A percentile compares a stretch with the other conserved stretches of the same genome.
Evolutionary conservation across 768 basidiomycete genomes (phyloP).

Genomic region (Mrakia gelida): DNA sequence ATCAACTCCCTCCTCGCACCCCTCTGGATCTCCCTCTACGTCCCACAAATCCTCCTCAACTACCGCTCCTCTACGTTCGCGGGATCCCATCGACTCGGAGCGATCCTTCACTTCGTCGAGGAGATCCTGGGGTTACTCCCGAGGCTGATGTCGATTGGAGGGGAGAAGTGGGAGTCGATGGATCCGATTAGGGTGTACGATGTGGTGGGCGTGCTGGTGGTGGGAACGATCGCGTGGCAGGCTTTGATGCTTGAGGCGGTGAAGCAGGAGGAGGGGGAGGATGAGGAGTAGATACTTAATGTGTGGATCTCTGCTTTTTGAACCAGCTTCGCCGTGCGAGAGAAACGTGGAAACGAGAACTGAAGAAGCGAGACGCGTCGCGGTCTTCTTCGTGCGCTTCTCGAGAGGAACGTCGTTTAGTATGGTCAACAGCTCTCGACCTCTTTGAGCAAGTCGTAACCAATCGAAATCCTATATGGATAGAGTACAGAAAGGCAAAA

Average conservation of each 20-base stretch:
- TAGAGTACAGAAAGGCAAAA: no score
- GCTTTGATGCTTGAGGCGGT: neutral
- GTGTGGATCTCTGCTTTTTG: no score
- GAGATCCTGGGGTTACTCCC: neutral
- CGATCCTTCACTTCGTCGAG: neutral
- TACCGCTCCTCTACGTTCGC: neutral
- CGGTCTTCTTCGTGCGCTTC: neutral
- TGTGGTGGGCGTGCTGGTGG: neutral
- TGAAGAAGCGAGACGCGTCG: no score
- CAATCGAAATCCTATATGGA: no score
- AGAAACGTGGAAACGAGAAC: neutral
- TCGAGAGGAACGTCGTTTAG: no score
- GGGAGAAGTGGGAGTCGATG: neutral
- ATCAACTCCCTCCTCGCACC: neutral
- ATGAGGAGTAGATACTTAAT: neutral
- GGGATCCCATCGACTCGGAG: neutral
- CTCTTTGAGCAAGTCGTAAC: no score
- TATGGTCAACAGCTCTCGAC: no score
- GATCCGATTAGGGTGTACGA: neutral
- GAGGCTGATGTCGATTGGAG: neutral
- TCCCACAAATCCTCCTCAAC: constrained; percentile 5
- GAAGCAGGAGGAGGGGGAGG: neutral
- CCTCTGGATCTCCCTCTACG: neutral
- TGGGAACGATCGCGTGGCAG: neutral
- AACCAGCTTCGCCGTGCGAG: neutral